Base-by-base conservation (phyloP, 1,284 basidiomycete species). In the Melampsora abietis-canadensis region DNA sequence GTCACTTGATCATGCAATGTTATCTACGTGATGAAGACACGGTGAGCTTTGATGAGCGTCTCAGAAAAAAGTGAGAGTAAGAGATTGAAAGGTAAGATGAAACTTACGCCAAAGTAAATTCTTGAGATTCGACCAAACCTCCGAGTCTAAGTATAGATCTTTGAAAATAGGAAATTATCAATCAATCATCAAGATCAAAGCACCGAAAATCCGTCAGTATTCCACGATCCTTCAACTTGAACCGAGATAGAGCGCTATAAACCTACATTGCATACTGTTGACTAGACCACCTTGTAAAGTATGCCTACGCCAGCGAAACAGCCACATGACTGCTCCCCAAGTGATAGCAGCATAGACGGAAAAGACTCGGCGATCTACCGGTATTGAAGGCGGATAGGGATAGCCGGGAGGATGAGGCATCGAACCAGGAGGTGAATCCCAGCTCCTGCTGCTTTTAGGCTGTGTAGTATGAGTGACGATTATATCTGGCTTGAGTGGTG, bases 281-380 rank as follows among this genome's bases (percentile, higher is more conserved):
- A 84, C 83, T 90, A 97, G 92, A 67, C 95, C 94, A 4, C 92
- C 90, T 81, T 98, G 93, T 76, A 98, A 87, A 15, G 88, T 89
- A 83, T 97, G 89, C 61, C 92, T 88, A 40, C 88, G 85, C 82
- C 95, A 86, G 79, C 89, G 86, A 86, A 95, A 98, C 77, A 96
- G 85, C 87, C 91, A 98, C 95, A 98, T 98, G 63, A 96, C 93
- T n/a, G 89, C 85, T 48, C 92, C 95, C 95, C 95, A 98, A 47
- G 90, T 88, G 40, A 97, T 78, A 0, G 94, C 92, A 2, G 95
- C 92, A 79, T 97, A 94, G 44, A 91, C 81, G 2, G 91, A 88
- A 83, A 97, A 98, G 80, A 92, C 88, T 31, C 86, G 85, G 54
- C 89, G 85, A 79, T 94, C 87, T 2, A 92, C 92, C 4, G 92